phyloP scores from a whole-genome alignment of 352 stramenopile genomes.

The Phytophthora chlamydospora region DNA sequence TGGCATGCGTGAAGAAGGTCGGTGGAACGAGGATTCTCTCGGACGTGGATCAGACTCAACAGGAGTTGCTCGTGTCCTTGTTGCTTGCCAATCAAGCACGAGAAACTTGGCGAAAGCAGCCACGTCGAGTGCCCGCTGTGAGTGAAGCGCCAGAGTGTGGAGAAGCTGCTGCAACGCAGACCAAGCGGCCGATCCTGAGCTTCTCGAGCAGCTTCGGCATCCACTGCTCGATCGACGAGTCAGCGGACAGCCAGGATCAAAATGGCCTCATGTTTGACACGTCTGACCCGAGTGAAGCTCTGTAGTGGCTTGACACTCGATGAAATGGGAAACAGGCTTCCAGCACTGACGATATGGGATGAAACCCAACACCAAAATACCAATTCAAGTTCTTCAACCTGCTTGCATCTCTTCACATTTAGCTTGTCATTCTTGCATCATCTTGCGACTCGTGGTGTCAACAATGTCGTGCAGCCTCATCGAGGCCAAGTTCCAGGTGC shows the following conservation, averaged over 20 bases:
- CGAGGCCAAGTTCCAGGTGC: conserved; percentile 67
- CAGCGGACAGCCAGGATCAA: conserved; percentile 8
- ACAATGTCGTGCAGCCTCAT: conserved; percentile 70
- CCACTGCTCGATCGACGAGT: conserved; percentile 28
- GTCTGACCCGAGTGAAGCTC: conserved; percentile 15
- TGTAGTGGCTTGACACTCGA: neutral
- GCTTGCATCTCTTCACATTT: neutral
- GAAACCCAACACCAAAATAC: conserved; percentile 27
- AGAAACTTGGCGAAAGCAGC: conserved; percentile 52
- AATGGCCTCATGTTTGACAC: conserved; percentile 44
- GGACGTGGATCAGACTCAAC: conserved; percentile 24
- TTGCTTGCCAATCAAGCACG: conserved; percentile 52
- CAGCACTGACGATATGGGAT: conserved; percentile 11
- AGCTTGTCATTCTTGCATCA: conserved; percentile 2
- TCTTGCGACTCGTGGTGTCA: neutral
- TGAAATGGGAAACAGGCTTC: conserved; percentile 1
- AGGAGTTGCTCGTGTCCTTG: conserved; percentile 44
- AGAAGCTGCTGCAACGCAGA: neutral
- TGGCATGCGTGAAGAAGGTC: conserved; percentile 51
- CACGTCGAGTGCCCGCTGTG: neutral
- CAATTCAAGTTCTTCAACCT: neutral
- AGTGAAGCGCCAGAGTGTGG: neutral
- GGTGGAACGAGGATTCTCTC: conserved; percentile 7
- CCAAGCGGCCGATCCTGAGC: conserved; percentile 28
- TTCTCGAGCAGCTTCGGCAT: conserved; percentile 42